Conservation (phyloP, 192 early-diverging fungal genomes). For the Linnemannia hyalina region DNA sequence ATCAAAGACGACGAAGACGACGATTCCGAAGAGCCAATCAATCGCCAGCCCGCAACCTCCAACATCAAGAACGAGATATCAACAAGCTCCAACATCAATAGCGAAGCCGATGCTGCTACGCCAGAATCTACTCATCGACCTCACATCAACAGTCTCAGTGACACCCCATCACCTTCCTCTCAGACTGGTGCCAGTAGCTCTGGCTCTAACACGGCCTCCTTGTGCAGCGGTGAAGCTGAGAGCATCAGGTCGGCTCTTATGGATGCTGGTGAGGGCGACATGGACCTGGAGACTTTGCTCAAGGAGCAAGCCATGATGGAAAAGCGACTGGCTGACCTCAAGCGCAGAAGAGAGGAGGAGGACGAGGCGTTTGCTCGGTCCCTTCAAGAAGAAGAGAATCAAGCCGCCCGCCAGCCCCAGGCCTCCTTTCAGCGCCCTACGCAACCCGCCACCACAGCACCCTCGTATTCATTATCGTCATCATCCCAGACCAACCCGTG, state of each 20-base stretch:
- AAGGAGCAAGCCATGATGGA: slow-evolving; percentile 46
- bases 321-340: slow-evolving; percentile 30
- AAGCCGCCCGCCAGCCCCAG: not conserved
- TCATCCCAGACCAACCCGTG: not conserved
- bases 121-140: slow-evolving; percentile 19
- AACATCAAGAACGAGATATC: not conserved
- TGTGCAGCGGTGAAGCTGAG: slow-evolving; percentile 7
- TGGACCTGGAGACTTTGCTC: slow-evolving; percentile 37
- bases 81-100: not conserved
- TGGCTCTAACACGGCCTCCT: not conserved
- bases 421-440: not conserved
- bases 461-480: not conserved
- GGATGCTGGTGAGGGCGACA: slow-evolving; percentile 31
- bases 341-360: slow-evolving; percentile 43
- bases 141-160: slow-evolving; percentile 12
- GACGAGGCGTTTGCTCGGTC: slow-evolving; percentile 41
- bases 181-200: slow-evolving; percentile 10
- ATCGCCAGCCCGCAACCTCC: not conserved
- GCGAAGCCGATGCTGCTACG: not conserved
- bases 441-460: not conserved
- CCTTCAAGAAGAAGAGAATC: slow-evolving; percentile 38
- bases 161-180: slow-evolving; percentile 25
- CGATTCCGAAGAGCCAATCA: not conserved
- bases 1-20: slow-evolving; percentile 30
- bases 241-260: slow-evolving; percentile 21